A percentile compares a stretch with the other conserved stretches of the same genome.
Evolutionary conservation across 2,329 filamentous ascomycete species (phyloP).

Genomic region (Penicillium sp.): DNA sequence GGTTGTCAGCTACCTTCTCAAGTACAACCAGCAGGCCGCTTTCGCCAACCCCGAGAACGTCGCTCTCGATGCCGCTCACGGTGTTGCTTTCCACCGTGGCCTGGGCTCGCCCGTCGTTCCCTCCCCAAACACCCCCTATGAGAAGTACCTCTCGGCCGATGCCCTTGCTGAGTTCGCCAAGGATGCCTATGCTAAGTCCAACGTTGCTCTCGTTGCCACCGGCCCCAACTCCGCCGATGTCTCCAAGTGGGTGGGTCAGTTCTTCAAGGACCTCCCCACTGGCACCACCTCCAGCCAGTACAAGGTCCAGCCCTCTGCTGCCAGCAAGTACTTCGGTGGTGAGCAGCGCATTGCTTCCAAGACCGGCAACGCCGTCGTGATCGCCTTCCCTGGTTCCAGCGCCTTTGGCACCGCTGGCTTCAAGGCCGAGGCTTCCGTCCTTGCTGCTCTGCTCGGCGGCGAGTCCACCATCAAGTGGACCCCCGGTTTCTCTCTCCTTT

Average conservation of each 20-base stretch:
- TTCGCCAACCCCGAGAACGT: constrained; percentile 66
- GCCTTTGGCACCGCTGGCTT: constrained; percentile 69
- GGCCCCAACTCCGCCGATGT: constrained; percentile 77
- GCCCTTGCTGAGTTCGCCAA: constrained; percentile 75
- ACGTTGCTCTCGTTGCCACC: constrained; percentile 89
- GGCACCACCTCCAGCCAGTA: constrained; percentile 54
- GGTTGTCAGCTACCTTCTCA: constrained; percentile 77
- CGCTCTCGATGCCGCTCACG: constrained; percentile 84
- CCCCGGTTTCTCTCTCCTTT: constrained; percentile 85
- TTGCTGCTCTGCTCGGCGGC: constrained; percentile 86
- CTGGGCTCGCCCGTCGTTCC: constrained; percentile 80
- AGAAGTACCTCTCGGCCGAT: constrained; percentile 75
- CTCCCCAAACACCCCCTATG: constrained; percentile 69
- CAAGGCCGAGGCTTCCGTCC: constrained; percentile 88
- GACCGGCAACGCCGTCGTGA: constrained; percentile 78
- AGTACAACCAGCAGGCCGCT: constrained; percentile 74
- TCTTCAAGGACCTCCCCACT: constrained; percentile 75
- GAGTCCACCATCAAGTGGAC: constrained; percentile 95
- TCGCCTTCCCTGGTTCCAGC: constrained; percentile 91
- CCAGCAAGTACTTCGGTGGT: constrained; percentile 89
- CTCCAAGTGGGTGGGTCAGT: constrained; percentile 87
- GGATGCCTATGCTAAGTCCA: constrained; percentile 82
- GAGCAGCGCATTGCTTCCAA: constrained; percentile 85
- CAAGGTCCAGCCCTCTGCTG: constrained; percentile 60
- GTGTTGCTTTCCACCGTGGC: constrained; percentile 88